These are phyloP conservation scores for Ambrosia trifida DNA, from an alignment of 129 eudicot species.

Conservation along the genomic window DNA sequence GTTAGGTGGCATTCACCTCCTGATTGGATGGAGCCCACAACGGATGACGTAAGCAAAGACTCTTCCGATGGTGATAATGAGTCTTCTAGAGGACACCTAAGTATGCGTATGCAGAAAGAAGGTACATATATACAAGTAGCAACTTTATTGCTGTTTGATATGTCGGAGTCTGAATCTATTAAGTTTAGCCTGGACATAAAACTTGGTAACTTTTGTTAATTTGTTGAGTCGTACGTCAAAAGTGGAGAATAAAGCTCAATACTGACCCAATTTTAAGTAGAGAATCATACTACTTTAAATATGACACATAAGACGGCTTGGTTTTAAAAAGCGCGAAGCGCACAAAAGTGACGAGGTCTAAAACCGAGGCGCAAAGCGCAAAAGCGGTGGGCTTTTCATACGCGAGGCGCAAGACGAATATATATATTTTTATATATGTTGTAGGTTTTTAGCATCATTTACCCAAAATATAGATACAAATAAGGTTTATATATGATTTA, in stretches of 20 bases:
- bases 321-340: too few relatives aligned
- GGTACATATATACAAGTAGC: constrained; percentile 37
- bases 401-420: too few relatives aligned
- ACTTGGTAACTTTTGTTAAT: not conserved
- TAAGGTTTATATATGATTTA: too few relatives aligned
- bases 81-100: constrained; percentile 75
- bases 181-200: not conserved
- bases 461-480: too few relatives aligned
- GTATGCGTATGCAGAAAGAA: constrained; percentile 94
- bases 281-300: not conserved
- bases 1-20: constrained; percentile 99
- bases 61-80: constrained; percentile 43
- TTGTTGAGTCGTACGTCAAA: too few relatives aligned
- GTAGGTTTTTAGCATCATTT: too few relatives aligned
- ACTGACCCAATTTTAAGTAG: not conserved
- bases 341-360: too few relatives aligned
- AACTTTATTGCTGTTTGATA: not conserved
- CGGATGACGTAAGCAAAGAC: constrained; percentile 43
- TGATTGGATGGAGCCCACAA: constrained; percentile 81
- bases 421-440: too few relatives aligned
- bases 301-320: not conserved
- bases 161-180: not conserved
- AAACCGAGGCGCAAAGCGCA: too few relatives aligned
- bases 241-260: not conserved
- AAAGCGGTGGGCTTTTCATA: too few relatives aligned